phyloP scores from a whole-genome alignment of 495 filamentous ascomycete species.

The Aspergillus egyptiacus region DNA sequence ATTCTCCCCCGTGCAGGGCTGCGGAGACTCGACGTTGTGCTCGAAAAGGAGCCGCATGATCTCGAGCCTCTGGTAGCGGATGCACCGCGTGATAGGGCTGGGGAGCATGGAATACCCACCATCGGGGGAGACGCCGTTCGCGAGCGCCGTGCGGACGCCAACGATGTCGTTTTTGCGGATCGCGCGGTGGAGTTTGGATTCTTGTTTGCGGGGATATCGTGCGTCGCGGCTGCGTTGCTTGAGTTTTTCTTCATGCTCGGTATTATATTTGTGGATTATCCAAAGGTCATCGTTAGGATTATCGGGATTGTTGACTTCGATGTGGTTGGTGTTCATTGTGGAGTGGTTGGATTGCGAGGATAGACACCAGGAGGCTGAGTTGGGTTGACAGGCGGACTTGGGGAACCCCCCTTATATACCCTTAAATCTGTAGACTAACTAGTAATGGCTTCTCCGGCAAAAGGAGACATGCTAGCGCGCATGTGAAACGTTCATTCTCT shows the following conservation, averaged over 20 bases:
- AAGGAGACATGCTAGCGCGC: background rate
- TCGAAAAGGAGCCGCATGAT: background rate
- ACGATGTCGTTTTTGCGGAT: background rate
- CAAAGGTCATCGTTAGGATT: background rate
- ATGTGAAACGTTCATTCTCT: background rate
- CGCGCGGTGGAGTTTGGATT: background rate
- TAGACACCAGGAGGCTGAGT: background rate
- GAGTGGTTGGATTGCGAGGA: constrained; percentile 2
- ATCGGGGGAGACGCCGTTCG: background rate
- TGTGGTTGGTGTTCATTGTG: constrained; percentile 24
- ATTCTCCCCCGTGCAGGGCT: background rate
- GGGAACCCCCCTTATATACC: too few species aligned
- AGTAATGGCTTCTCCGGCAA: background rate
- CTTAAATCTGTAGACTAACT: background rate
- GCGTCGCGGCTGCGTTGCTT: too few species aligned
- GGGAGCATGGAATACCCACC: background rate
- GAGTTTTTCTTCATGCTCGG: too few species aligned
- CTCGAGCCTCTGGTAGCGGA: too few species aligned
- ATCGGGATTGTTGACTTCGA: constrained; percentile 3
- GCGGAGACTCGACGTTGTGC: background rate
- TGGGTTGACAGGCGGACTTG: too few species aligned
- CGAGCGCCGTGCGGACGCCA: background rate
- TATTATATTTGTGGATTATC: too few species aligned
- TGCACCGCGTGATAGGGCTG: too few species aligned
- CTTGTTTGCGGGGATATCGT: background rate